Percentiles rank a stretch among this genome's conserved stretches.
phyloP scores from a whole-genome alignment of 441 rosid genomes.

The Brassica hybrid region DNA sequence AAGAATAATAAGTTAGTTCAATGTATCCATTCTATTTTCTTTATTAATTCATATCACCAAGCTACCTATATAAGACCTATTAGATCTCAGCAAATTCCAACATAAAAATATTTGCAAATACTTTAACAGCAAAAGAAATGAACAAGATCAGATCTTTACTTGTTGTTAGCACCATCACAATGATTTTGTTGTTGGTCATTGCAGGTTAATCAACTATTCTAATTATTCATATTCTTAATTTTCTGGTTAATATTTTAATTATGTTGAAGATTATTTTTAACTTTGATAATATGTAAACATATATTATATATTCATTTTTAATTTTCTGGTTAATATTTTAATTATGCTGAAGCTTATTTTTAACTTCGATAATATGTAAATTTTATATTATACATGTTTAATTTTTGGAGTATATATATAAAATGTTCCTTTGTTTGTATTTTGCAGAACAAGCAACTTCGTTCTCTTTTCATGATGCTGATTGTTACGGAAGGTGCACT shows the following conservation, averaged over 20 bases:
- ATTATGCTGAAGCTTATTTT: no score
- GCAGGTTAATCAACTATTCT: constrained; percentile 21
- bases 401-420: no score
- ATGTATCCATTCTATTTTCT: neutral
- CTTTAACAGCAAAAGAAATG: neutral
- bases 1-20: constrained; percentile 10
- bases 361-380: no score
- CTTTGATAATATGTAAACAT: neutral
- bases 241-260: neutral
- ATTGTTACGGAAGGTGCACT: neutral
- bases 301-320: no score
- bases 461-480: neutral
- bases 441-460: neutral
- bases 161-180: constrained; percentile 3
- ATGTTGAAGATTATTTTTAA: neutral
- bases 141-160: constrained; percentile 7
- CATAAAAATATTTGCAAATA: neutral
- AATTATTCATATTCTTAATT: neutral
- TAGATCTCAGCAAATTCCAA: constrained; percentile 2
- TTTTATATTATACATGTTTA: no score
- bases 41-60: neutral
- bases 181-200: constrained; percentile 26
- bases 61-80: constrained; percentile 9
- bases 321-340: no score
- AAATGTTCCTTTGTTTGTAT: no score